Evolutionary conservation across 2,329 filamentous ascomycete genomes (phyloP).

Genomic region (Verticillium nonalfalfae): DNA sequence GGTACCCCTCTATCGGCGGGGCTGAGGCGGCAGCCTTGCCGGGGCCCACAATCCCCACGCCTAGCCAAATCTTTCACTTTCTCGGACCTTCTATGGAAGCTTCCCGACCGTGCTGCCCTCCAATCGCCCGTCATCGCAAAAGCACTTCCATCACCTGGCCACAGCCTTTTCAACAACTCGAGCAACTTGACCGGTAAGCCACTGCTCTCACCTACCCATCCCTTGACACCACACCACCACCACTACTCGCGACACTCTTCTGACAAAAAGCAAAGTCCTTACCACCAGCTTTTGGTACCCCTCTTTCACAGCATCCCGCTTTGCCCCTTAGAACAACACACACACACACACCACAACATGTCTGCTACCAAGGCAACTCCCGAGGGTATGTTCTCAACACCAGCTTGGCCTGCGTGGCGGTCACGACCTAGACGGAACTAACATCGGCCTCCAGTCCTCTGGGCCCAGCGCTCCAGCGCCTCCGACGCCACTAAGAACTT

Average conservation of each 20-base stretch:
- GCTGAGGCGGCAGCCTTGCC: slow-evolving; percentile 1
- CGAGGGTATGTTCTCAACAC: slow-evolving; percentile 24
- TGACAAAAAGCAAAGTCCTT: neutral
- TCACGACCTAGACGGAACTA: neutral
- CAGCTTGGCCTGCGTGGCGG: neutral
- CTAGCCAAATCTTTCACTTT: slow-evolving; percentile 4
- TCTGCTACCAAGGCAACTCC: slow-evolving; percentile 21
- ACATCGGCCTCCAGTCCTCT: slow-evolving; percentile 63
- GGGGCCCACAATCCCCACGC: neutral
- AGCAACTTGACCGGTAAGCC: neutral
- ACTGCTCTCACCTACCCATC: neutral
- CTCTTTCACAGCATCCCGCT: neutral
- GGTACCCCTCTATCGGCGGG: neutral
- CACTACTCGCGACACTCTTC: neutral
- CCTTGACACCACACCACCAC: neutral
- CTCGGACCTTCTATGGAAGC: slow-evolving; percentile 4
- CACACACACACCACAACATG: neutral
- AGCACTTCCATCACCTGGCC: neutral
- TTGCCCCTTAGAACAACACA: neutral
- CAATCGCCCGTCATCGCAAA: neutral
- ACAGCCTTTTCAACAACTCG: neutral
- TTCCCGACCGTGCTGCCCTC: slow-evolving; percentile 1
- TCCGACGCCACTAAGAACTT: slow-evolving; percentile 83
- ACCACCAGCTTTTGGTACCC: neutral
- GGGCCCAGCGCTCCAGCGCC: slow-evolving; percentile 90